Base-by-base conservation (phyloP, 352 stramenopile species). In the Phytophthora tentaculata region DNA sequence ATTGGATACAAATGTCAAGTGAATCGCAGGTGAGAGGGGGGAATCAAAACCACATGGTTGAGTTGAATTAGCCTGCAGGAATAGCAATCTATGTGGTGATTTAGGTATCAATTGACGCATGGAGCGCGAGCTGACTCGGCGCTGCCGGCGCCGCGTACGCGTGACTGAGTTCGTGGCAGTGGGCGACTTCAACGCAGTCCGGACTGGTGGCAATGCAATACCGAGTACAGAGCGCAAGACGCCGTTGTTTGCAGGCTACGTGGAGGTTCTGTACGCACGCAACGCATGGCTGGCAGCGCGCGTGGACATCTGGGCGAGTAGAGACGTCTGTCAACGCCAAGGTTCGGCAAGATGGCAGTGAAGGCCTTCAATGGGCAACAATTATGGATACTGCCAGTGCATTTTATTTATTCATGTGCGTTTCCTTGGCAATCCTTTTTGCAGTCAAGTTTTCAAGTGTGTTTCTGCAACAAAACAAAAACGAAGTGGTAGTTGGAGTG, bases 191-290 rank as follows among this genome's bases (percentile, higher is more conserved):
- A 10, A 28, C 39, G 3, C 62, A 2, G 56, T 64, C 14, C 32
- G 32, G 20, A 74, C 56, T 14, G 58, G 54, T 24, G n/a, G 28
- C 44, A 29, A 58, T 23, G 35, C 17, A 19, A 19, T 47, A 22
- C 9, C 0, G 8, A 19, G 24, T 16, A 10, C 43, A 45, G 32
- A 49, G 5, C 43, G 26, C 4, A 53, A 57, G 24, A 32, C 32
- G 23, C 57, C 45, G 20, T 56, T 79, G 5, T 81, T 81, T 39
- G 51, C 47, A 9, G 70, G 74, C n/a, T 67, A 64, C 19, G 45
- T 81, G 22, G 74, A 81, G 59, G 47, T 54, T 51, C 39, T 69
- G 43, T 78, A 70, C 56, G 74, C 61, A 53, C 53, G 59, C 41
- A 56, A 47, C n/a, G 66, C 45, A 1, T 77, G 67, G 66, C 51